Conservation (phyloP, 75 land plant genomes). For the Pinus taeda region DNA sequence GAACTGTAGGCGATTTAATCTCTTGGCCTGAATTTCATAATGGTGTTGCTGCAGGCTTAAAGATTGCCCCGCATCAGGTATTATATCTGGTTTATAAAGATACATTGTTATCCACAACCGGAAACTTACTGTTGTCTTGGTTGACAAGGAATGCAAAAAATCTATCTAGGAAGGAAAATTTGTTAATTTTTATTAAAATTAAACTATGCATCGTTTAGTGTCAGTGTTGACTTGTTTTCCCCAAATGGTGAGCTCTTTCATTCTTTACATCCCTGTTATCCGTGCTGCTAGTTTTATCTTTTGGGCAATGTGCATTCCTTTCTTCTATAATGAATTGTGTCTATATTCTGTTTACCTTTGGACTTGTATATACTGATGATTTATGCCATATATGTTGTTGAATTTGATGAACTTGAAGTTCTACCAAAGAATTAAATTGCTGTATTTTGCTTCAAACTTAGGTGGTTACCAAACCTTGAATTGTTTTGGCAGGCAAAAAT, state of each 20-base stretch:
- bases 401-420: not conserved
- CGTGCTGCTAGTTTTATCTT: not conserved
- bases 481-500: slow-evolving; percentile 68
- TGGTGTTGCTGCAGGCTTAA: slow-evolving; percentile 98
- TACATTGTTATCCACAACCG: too few species aligned
- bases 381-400: not conserved
- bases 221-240: not conserved
- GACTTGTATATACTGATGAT: not conserved
- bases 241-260: not conserved
- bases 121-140: not conserved
- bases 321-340: not conserved
- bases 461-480: not conserved
- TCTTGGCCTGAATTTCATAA: slow-evolving; percentile 99
- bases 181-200: not conserved
- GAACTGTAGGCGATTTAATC: slow-evolving; percentile 77
- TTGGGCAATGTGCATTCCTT: not conserved
- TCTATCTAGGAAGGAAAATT: not conserved
- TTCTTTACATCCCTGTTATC: not conserved
- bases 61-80: slow-evolving; percentile 91
- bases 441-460: not conserved
- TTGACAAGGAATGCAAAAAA: not conserved
- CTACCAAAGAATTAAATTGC: not conserved
- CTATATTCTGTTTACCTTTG: slow-evolving; percentile 1
- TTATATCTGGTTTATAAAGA: too few species aligned
- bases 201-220: not conserved